These are phyloP conservation scores for Cordyceps cateniannulata DNA, from an alignment of 2,329 filamentous ascomycete species.

Conservation along the genomic window DNA sequence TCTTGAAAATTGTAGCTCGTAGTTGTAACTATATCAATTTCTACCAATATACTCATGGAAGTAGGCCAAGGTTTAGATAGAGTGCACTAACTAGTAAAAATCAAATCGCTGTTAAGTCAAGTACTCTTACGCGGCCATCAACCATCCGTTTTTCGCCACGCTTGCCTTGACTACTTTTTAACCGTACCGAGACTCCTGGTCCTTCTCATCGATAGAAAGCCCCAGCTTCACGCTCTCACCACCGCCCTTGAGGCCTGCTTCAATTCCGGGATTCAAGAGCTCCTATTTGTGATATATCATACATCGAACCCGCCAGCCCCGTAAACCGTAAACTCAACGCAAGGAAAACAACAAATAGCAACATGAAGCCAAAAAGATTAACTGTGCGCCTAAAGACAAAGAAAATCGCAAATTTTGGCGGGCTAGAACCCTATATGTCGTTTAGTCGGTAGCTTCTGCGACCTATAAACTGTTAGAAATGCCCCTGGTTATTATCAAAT, in stretches of 20 bases:
- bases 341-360: background rate
- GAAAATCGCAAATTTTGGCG: background rate
- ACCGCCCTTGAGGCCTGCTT: background rate
- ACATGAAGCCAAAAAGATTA: constrained; percentile 2
- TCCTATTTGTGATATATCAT: constrained; percentile 12
- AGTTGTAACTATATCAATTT: background rate
- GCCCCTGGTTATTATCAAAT: constrained; percentile 20
- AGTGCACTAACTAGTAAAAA: background rate
- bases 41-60: background rate
- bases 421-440: background rate
- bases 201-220: background rate
- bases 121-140: background rate
- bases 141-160: background rate
- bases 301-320: constrained; percentile 11
- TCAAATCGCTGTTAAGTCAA: background rate
- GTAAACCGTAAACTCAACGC: background rate
- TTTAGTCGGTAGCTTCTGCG: constrained; percentile 9
- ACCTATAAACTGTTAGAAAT: constrained; percentile 18
- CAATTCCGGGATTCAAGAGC: constrained; percentile 1
- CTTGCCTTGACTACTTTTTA: background rate
- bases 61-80: background rate
- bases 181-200: background rate
- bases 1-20: background rate
- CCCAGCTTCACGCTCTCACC: background rate
- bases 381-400: constrained; percentile 9